These are phyloP conservation scores for Allium fistulosum DNA, from an alignment of 106 monocot genomes.

Conservation along the genomic window DNA sequence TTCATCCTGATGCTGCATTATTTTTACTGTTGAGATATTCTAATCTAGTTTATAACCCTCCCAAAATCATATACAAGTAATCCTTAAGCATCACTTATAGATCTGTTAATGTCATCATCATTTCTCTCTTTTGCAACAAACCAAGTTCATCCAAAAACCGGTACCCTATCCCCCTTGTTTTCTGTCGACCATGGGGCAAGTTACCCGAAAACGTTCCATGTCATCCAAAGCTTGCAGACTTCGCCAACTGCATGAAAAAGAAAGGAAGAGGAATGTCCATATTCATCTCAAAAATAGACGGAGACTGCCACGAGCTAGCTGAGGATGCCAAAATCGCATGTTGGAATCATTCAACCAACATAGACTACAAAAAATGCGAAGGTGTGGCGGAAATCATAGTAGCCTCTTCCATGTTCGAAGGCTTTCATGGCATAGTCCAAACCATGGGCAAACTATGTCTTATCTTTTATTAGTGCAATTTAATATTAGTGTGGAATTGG, in stretches of 20 bases:
- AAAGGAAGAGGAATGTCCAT: constrained; percentile 98
- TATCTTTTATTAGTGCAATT: too few species aligned
- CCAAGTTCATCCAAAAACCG: constrained; percentile 97
- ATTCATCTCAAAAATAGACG: constrained; percentile 81
- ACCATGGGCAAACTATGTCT: too few species aligned
- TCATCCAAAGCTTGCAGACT: constrained; percentile 99
- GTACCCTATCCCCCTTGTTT: constrained; percentile 95
- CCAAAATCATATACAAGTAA: background rate
- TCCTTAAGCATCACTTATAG: too few species aligned
- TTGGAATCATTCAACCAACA: constrained; percentile 72
- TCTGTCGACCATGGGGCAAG: constrained; percentile 98
- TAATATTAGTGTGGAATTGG: too few species aligned
- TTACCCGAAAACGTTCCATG: constrained; percentile 97
- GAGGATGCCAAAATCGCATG: constrained; percentile 86
- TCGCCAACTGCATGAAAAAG: constrained; percentile 99
- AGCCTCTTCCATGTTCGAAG: constrained; percentile 77
- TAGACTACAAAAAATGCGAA: constrained; percentile 91
- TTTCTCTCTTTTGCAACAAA: constrained; percentile 35
- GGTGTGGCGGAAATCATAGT: constrained; percentile 96
- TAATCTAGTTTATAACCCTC: too few species aligned
- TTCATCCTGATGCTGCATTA: too few species aligned
- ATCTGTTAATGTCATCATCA: background rate
- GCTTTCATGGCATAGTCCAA: constrained; percentile 89
- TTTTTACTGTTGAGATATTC: too few species aligned
- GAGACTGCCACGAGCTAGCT: constrained; percentile 79